Conservation (phyloP, 805 yeast genomes). For the Vanderwaltozyma verrucispora region DNA sequence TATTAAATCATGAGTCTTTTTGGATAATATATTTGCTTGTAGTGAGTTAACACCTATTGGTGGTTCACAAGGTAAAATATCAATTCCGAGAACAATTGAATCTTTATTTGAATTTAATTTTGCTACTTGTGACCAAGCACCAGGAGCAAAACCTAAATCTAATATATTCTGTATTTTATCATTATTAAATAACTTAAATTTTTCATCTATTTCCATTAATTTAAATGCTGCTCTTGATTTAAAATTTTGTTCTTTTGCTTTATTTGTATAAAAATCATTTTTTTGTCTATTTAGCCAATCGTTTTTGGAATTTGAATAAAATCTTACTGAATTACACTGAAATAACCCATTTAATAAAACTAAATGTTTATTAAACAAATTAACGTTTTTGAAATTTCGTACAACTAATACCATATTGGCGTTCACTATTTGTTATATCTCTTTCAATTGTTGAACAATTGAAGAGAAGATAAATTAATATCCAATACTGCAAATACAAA, state of each 20-base stretch:
- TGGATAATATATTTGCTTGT: slow-evolving; percentile 80
- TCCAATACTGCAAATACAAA: too few species aligned
- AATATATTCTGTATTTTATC: slow-evolving; percentile 45
- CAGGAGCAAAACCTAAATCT: slow-evolving; percentile 90
- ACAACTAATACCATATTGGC: too few species aligned
- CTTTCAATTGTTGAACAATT: too few species aligned
- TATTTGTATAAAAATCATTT: slow-evolving; percentile 52
- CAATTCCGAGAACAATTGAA: slow-evolving; percentile 69
- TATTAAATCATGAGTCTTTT: slow-evolving; percentile 48
- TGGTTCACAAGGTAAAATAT: slow-evolving; percentile 67
- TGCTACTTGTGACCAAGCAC: slow-evolving; percentile 90
- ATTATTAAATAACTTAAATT: slow-evolving; percentile 46
- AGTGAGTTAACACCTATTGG: slow-evolving; percentile 70
- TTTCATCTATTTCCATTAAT: slow-evolving; percentile 60
- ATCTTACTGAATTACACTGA: slow-evolving; percentile 4
- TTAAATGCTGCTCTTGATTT: slow-evolving; percentile 90
- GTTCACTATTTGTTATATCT: too few species aligned
- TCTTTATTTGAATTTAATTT: slow-evolving; percentile 37
- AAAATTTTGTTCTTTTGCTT: slow-evolving; percentile 52
- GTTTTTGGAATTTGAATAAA: slow-evolving; percentile 41
- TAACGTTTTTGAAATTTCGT: too few species aligned
- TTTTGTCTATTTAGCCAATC: slow-evolving; percentile 70
- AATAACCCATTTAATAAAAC: background rate
- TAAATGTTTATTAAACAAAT: too few species aligned
- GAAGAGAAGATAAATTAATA: too few species aligned